A percentile compares a stretch with the other conserved stretches of the same genome.
phyloP scores from a whole-genome alignment of 2,329 filamentous ascomycete genomes.

The Fusarium clavum region DNA sequence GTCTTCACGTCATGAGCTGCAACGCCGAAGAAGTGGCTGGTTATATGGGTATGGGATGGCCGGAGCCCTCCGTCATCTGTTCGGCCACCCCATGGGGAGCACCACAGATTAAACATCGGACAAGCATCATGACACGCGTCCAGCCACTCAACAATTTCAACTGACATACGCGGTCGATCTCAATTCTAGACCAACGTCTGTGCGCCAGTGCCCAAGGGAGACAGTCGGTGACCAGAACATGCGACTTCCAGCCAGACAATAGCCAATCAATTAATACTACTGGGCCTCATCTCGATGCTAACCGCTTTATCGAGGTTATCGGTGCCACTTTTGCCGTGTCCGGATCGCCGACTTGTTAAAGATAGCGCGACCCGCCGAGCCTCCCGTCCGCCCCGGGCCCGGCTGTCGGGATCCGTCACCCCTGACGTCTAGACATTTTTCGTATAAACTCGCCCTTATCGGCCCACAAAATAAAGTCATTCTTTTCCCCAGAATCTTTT shows the following conservation, averaged over 20 bases:
- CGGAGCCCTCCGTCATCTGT: background rate
- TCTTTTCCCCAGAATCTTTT: background rate
- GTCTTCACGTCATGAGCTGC: background rate
- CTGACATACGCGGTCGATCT: background rate
- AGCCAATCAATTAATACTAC: background rate
- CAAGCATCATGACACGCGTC: background rate
- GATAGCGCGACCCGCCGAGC: constrained; percentile 11
- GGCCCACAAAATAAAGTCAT: constrained; percentile 7
- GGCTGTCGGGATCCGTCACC: constrained; percentile 19
- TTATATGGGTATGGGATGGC: rapidly evolving
- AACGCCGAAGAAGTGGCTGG: background rate
- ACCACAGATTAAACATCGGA: background rate
- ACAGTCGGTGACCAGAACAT: background rate
- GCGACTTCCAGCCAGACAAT: background rate
- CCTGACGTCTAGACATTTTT: background rate
- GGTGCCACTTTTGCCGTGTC: constrained; percentile 5
- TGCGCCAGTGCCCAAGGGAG: background rate
- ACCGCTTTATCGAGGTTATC: constrained; percentile 9
- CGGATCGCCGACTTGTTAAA: constrained; percentile 19
- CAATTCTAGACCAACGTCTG: background rate
- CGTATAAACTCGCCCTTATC: constrained; percentile 1
- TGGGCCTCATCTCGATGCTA: background rate
- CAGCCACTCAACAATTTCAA: background rate
- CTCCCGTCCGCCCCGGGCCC: constrained; percentile 9
- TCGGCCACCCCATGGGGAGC: background rate